Evolutionary conservation across 441 rosid genomes (phyloP).

Genomic region (Euphorbia neoarborescens): DNA sequence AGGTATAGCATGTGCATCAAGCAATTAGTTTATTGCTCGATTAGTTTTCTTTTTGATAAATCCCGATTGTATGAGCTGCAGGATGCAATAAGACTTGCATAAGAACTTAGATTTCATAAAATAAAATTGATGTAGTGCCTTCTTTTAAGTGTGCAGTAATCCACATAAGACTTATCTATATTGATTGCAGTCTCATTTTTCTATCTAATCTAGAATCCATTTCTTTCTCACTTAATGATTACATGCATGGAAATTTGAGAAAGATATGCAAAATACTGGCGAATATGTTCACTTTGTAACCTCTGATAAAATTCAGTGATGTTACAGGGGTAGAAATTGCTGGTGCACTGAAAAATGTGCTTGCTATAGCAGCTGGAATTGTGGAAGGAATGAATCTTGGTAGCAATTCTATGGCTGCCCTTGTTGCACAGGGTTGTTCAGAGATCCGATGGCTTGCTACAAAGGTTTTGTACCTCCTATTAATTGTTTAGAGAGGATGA

Average conservation of each 20-base stretch:
- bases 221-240: not conserved
- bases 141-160: not conserved
- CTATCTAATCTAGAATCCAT: not conserved
- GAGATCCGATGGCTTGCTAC: slow-evolving; percentile 95
- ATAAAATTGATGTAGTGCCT: not conserved
- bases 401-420: slow-evolving; percentile 95
- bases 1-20: slow-evolving; percentile 39
- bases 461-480: slow-evolving; percentile 38
- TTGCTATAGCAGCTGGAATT: slow-evolving; percentile 92
- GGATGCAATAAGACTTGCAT: not conserved
- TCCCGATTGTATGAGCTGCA: not conserved
- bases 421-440: slow-evolving; percentile 89
- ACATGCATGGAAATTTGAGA: not conserved
- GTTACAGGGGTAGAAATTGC: slow-evolving; percentile 95
- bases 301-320: slow-evolving; percentile 79
- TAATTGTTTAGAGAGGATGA: not conserved
- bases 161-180: not conserved
- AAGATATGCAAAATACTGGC: slow-evolving; percentile 11
- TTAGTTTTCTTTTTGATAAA: not conserved
- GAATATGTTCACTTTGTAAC: slow-evolving; percentile 52
- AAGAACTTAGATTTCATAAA: not conserved
- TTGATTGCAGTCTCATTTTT: not conserved
- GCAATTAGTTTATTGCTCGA: not conserved
- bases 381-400: slow-evolving; percentile 92
- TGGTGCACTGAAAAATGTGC: slow-evolving; percentile 88